Evolutionary conservation across 2,329 filamentous ascomycete species (phyloP), one percentile per base, ranked within the genome.

Genomic region (Harringtonia aguacate): DNA sequence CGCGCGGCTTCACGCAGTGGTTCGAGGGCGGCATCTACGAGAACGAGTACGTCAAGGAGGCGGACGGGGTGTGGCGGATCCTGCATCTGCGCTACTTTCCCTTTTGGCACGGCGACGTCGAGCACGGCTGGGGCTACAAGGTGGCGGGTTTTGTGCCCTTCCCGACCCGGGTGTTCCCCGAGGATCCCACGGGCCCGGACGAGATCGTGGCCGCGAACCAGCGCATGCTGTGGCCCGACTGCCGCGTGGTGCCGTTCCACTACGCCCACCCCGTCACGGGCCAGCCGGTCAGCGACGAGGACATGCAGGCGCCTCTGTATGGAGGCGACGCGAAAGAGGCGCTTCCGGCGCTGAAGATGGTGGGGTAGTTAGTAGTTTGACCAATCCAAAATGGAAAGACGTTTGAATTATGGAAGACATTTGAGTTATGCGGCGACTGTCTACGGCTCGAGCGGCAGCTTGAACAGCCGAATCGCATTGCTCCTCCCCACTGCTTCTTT

Each of bases 21-120:
- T 76, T 70, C 68, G 73, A 77, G 55, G 72, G 72, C 36, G 72
- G 73, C 4, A 56, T 76, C 30, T 77, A 77, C 56, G 72, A 76
- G 57, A 77, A 76, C 52, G 72, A 76, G 54, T 77, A 75, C 55
- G 67, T 75, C 58, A 74, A 73, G 56, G 70, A 75, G 51, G 24
- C 24, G 7, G 56, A 68, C 47, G 70, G 70, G 5, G 59, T 65
- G 6, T 77, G 73, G 72, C 72, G 72, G 57, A 64, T 75, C 21
- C 70, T 70, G 56, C 61, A 68, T 29, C 65, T 73, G 48, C 66
- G 70, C 35, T 75, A 75, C 55, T 75, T 75, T 52, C 70, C 73
- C 1, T 75, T 76, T 57, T 77, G 73, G 72, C 72, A 76, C 55
- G 67, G 63, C 48, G 65, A 70, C 24, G 68, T 71, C 46, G 69